Evolutionary conservation across 2,329 filamentous ascomycete genomes (phyloP).

Genomic region (Westerdykella ornata): DNA sequence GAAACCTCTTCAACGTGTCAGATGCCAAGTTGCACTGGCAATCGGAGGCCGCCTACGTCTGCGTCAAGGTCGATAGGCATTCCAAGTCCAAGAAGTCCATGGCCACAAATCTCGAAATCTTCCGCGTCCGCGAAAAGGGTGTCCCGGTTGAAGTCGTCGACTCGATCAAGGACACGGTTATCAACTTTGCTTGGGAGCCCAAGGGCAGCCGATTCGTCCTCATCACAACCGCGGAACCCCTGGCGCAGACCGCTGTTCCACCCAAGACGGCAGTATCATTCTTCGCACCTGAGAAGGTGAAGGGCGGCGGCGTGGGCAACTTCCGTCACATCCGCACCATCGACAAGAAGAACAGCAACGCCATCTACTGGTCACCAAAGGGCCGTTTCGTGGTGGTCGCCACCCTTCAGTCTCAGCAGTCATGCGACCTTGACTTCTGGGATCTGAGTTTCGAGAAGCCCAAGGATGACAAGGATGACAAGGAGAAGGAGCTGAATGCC

Average conservation of each 20-base stretch:
- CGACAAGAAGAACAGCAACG: constrained; percentile 99
- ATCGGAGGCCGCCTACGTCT: constrained; percentile 86
- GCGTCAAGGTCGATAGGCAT: constrained; percentile 97
- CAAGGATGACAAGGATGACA: constrained; percentile 79
- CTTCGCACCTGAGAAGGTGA: constrained; percentile 93
- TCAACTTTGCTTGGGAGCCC: constrained; percentile 99
- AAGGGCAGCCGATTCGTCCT: constrained; percentile 96
- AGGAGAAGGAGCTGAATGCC: constrained; percentile 86
- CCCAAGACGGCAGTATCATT: constrained; percentile 94
- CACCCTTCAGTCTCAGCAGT: constrained; percentile 86
- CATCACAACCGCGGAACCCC: constrained; percentile 85
- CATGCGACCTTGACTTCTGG: constrained; percentile 94
- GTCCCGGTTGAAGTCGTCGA: constrained; percentile 98
- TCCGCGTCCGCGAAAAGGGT: constrained; percentile 94
- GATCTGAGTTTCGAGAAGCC: constrained; percentile 83
- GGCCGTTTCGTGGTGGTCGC: constrained; percentile 93
- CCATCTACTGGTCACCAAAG: constrained; percentile 97
- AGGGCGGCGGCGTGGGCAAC: constrained; percentile 74
- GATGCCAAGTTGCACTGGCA: constrained; percentile 99
- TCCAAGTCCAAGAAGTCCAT: constrained; percentile 98
- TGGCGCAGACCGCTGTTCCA: constrained; percentile 68
- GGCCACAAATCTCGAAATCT: constrained; percentile 95
- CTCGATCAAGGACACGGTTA: constrained; percentile 94
- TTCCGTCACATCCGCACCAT: constrained; percentile 93
- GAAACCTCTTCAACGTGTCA: constrained; percentile 96